Percentiles rank a stretch among this genome's conserved stretches.
Evolutionary conservation across 129 eudicot genomes (phyloP).

Genomic region (Apium graveolens): DNA sequence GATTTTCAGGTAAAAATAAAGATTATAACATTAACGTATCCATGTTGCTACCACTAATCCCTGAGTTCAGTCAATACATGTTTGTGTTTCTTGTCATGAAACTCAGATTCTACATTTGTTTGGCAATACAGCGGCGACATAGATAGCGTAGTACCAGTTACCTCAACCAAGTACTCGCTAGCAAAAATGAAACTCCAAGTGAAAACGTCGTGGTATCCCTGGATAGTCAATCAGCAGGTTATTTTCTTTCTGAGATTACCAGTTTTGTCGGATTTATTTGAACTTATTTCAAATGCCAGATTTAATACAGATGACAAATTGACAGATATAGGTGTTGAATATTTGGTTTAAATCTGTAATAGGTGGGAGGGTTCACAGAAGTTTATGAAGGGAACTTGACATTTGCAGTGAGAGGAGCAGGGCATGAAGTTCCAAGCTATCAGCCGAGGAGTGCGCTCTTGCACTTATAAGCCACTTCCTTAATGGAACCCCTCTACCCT

Average conservation of each 20-base stretch:
- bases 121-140: not conserved
- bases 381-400: not conserved
- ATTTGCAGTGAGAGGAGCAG: constrained; percentile 1
- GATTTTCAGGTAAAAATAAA: constrained; percentile 51
- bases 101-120: not conserved
- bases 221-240: constrained; percentile 25
- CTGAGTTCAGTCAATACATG: not conserved
- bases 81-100: not conserved
- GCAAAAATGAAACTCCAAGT: constrained; percentile 33
- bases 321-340: not conserved
- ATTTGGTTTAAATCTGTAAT: not conserved
- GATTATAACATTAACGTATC: not conserved
- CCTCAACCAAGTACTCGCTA: not conserved
- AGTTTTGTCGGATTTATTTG: not conserved
- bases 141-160: constrained; percentile 1
- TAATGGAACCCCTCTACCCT: not conserved
- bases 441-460: not conserved
- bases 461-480: not conserved
- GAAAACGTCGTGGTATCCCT: constrained; percentile 58
- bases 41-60: not conserved
- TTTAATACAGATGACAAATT: not conserved
- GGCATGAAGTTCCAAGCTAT: not conserved
- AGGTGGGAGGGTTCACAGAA: not conserved
- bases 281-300: not conserved
- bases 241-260: not conserved